These are phyloP conservation scores for Clavariopsis aquatica DNA, from an alignment of 495 filamentous ascomycete species.

Conservation along the genomic window DNA sequence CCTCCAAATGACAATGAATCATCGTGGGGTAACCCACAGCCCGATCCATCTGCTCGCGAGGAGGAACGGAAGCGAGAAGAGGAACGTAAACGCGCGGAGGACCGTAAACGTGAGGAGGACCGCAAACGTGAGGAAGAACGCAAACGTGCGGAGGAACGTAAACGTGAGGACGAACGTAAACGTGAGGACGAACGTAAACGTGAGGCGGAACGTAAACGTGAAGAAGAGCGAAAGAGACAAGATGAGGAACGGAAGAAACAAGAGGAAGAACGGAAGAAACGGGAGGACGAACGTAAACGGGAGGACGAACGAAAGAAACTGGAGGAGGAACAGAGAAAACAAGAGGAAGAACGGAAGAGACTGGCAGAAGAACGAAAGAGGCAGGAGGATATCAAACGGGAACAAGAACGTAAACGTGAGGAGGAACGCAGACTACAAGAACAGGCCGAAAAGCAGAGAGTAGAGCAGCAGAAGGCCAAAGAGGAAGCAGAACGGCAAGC, in stretches of 20 bases:
- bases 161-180: slow-evolving; percentile 65
- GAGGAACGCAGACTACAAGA: slow-evolving; percentile 60
- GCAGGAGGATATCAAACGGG: slow-evolving; percentile 59
- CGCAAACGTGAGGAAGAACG: too few species aligned
- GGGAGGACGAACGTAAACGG: slow-evolving; percentile 55
- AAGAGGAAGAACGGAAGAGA: slow-evolving; percentile 44
- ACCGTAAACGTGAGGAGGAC: too few species aligned
- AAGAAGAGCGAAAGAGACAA: slow-evolving; percentile 48
- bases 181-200: slow-evolving; percentile 50
- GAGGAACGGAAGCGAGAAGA: too few species aligned
- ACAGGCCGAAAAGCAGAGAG: slow-evolving; percentile 54
- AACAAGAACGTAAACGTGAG: slow-evolving; percentile 57
- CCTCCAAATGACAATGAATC: slow-evolving; percentile 23
- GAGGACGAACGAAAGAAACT: slow-evolving; percentile 54
- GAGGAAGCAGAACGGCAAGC: slow-evolving; percentile 48
- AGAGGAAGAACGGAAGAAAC: slow-evolving; percentile 36
- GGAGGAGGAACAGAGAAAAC: slow-evolving; percentile 35
- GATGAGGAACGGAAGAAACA: slow-evolving; percentile 54
- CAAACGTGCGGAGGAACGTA: slow-evolving; percentile 52
- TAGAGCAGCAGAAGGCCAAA: slow-evolving; percentile 46
- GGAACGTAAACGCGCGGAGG: too few species aligned
- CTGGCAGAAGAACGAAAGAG: slow-evolving; percentile 42
- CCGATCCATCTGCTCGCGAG: too few species aligned
- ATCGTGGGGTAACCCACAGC: slow-evolving; percentile 25
- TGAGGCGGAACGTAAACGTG: slow-evolving; percentile 48